Conservation (phyloP, 139 green algal species). For the Picochlorum sp. region DNA sequence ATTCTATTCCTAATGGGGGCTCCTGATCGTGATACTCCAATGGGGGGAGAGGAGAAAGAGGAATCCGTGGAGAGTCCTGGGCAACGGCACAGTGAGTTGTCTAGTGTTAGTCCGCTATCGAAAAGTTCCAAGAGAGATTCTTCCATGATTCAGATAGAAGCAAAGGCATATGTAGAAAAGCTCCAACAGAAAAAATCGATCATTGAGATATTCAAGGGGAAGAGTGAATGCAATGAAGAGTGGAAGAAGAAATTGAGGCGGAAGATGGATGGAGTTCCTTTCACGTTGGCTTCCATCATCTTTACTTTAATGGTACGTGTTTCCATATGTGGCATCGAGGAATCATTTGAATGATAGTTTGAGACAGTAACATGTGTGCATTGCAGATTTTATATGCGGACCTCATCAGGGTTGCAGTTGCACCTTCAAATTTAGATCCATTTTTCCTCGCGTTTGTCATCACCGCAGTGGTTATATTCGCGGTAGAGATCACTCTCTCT, state of each 20-base stretch:
- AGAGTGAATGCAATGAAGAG: not conserved
- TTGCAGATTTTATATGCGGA: conserved; percentile 26
- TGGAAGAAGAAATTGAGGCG: conserved; percentile 8
- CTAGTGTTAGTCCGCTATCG: not conserved
- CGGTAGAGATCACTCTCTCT: conserved; percentile 42
- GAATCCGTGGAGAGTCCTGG: too few species aligned
- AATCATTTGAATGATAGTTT: not conserved
- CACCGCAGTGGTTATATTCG: conserved; percentile 42
- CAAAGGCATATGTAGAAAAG: not conserved
- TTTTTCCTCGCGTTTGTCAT: conserved; percentile 17
- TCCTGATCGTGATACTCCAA: too few species aligned
- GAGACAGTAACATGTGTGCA: not conserved
- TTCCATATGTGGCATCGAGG: not conserved
- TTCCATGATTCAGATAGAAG: conserved; percentile 8
- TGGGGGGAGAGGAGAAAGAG: too few species aligned
- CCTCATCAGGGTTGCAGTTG: conserved; percentile 10
- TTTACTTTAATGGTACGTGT: conserved; percentile 15
- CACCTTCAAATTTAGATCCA: conserved; percentile 7
- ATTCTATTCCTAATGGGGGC: too few species aligned
- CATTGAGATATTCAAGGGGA: not conserved
- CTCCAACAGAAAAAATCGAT: not conserved
- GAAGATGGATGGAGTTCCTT: conserved; percentile 8
- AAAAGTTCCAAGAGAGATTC: conserved; percentile 3
- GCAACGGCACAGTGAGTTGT: too few species aligned
- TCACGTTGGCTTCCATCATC: conserved; percentile 7